Percentiles rank a stretch among this genome's conserved stretches.
Evolutionary conservation across 148 eudicot genomes (phyloP).

Genomic region (Fagopyrum esculentum): DNA sequence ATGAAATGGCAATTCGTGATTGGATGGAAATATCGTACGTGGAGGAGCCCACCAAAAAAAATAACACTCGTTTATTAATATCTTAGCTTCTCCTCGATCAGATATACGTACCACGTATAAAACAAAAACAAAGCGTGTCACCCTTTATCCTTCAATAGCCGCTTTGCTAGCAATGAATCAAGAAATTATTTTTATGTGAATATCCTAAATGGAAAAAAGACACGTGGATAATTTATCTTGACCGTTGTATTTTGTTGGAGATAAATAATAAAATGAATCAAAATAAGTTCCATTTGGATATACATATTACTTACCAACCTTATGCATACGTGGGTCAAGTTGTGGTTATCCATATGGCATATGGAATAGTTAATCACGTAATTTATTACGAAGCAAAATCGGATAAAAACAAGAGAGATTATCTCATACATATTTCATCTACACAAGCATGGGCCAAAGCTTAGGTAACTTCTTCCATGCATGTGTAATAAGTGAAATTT

Average conservation of each 20-base stretch:
- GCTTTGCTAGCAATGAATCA: neutral
- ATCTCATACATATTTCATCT: neutral
- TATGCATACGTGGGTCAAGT: neutral
- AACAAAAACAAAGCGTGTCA: conserved; percentile 12
- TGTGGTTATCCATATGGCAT: neutral
- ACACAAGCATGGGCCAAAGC: neutral
- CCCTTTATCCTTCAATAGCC: neutral
- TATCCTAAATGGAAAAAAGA: neutral
- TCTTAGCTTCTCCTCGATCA: neutral
- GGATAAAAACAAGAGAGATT: conserved; percentile 1
- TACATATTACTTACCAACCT: neutral
- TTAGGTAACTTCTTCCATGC: neutral
- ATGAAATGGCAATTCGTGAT: neutral
- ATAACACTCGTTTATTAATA: neutral
- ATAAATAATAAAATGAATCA: no score
- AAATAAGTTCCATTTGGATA: no score
- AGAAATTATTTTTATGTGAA: neutral
- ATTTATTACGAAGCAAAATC: neutral
- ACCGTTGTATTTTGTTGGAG: neutral
- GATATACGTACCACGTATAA: neutral
- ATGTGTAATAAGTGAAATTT: conserved; percentile 4
- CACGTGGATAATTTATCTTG: conserved; percentile 5
- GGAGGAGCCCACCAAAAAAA: neutral
- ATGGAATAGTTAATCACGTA: neutral
- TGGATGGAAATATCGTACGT: neutral